phyloP scores from a whole-genome alignment of 1,139 yeast species.

The Wickerhamomyces sp. region DNA sequence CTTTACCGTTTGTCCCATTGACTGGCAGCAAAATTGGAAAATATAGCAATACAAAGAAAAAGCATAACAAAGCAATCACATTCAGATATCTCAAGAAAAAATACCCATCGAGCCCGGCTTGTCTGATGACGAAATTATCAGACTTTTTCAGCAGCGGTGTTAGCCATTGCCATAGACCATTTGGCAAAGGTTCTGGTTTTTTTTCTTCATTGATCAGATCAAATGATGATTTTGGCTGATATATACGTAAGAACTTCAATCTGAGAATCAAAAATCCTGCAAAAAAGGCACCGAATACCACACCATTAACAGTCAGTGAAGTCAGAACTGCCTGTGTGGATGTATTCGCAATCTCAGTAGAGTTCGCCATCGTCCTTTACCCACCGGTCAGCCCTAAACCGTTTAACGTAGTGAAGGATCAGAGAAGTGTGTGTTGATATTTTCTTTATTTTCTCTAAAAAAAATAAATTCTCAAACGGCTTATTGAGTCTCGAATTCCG shows the following conservation, averaged over 20 bases:
- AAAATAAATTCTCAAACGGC: too few relatives aligned
- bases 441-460: too few relatives aligned
- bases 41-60: slow-evolving; percentile 47
- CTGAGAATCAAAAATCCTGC: slow-evolving; percentile 49
- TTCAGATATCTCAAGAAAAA: slow-evolving; percentile 76
- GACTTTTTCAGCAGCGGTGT: slow-evolving; percentile 53
- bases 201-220: slow-evolving; percentile 57
- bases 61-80: slow-evolving; percentile 53
- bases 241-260: slow-evolving; percentile 54
- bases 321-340: slow-evolving; percentile 66
- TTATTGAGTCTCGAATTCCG: too few relatives aligned
- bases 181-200: slow-evolving; percentile 58
- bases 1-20: slow-evolving; percentile 58
- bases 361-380: slow-evolving; percentile 13
- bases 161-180: slow-evolving; percentile 63
- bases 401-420: not conserved
- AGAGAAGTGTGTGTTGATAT: too few relatives aligned
- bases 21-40: slow-evolving; percentile 62
- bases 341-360: slow-evolving; percentile 28
- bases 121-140: slow-evolving; percentile 61
- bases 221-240: slow-evolving; percentile 61
- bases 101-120: slow-evolving; percentile 80
- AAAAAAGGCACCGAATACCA: slow-evolving; percentile 51
- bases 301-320: slow-evolving; percentile 51
- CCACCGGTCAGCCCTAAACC: too few relatives aligned